Conservation (phyloP, 2,329 filamentous ascomycete species). For the Fusarium tuaranense region DNA sequence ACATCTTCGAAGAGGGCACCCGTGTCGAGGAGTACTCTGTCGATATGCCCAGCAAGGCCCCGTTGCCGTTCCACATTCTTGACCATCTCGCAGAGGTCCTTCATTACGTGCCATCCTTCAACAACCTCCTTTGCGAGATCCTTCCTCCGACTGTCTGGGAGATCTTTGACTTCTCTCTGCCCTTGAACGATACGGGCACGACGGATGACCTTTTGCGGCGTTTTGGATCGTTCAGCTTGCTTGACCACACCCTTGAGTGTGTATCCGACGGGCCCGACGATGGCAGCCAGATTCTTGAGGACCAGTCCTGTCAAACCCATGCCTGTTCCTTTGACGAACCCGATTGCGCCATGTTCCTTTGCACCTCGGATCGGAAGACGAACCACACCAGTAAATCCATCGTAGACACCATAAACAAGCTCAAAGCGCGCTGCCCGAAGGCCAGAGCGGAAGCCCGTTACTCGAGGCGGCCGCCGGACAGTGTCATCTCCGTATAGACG, state of each 20-base stretch:
- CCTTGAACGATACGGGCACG: slow-evolving; percentile 70
- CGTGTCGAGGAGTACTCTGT: slow-evolving; percentile 45
- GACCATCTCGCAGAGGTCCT: slow-evolving; percentile 47
- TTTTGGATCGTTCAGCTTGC: slow-evolving; percentile 65
- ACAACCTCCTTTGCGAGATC: slow-evolving; percentile 41
- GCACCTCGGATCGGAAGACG: slow-evolving; percentile 69
- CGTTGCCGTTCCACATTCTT: slow-evolving; percentile 49
- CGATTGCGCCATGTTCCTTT: slow-evolving; percentile 60
- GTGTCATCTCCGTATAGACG: slow-evolving; percentile 78
- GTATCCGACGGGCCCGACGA: slow-evolving; percentile 71
- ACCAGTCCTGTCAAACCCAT: slow-evolving; percentile 74
- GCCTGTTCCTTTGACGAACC: slow-evolving; percentile 66
- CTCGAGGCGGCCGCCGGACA: slow-evolving; percentile 70
- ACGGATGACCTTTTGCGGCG: slow-evolving; percentile 66
- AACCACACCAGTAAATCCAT: slow-evolving; percentile 73
- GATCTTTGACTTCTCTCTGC: slow-evolving; percentile 55
- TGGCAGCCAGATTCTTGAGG: slow-evolving; percentile 72
- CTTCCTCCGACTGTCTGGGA: slow-evolving; percentile 51
- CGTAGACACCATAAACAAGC: slow-evolving; percentile 72
- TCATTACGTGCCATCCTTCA: slow-evolving; percentile 49
- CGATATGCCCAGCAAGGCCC: slow-evolving; percentile 53
- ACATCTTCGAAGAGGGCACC: slow-evolving; percentile 61
- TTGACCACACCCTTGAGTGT: slow-evolving; percentile 73
- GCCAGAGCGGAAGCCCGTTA: slow-evolving; percentile 75
- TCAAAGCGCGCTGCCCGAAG: slow-evolving; percentile 71